Base-by-base conservation (phyloP, 257 asterid species). In the Galeopsis tetrahit region DNA sequence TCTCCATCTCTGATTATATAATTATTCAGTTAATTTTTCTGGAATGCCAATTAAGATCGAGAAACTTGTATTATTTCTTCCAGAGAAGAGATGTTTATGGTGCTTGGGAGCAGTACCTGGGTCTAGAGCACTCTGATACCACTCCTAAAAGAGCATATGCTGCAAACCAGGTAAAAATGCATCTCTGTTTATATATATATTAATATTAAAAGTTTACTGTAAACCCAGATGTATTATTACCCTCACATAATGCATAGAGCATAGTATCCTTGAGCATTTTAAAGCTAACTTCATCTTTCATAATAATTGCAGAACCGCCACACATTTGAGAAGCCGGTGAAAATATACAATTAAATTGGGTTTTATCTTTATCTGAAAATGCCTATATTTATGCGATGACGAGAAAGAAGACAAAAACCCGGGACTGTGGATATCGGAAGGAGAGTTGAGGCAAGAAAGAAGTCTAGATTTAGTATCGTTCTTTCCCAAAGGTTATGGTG, bases 41-140 rank as follows among this genome's bases (percentile, higher is more conserved):
- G 34, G 70, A 32, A 51, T 51, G 39, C 62, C 36, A 65, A 61
- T 58, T 61, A 44, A 49, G 33, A 66, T 49, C 40, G 61, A 73
- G 15, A 66, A 42, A 63, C 48, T 72, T 59, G 28, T 71, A 10
- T 66, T 63, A 60, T 80, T 46, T 75, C 48, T 74, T 77, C 63
- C 84, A 89, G 96, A 95, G 98, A 76, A 85, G 97, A 86, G 99
- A 92, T 72, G 92, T 85, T 48, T 86, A 92, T 77, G 96, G 99
- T 75, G 96, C 96, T 69, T 92, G 97, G 98, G 97, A 95, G 88
- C 99, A 88, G 80, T 92, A 92, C 91, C 85, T 95, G 48, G 98
- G 99, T 73, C 83, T 95, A 58, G 98, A 95, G 85, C 99, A 95
- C 82, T 82, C 98, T 14, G 98, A 88, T 74, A 90, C 92, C 44